A percentile compares a stretch with the other conserved stretches of the same genome.
Conservation (phyloP, 2,329 filamentous ascomycete species). For the Cladosporium velox region DNA sequence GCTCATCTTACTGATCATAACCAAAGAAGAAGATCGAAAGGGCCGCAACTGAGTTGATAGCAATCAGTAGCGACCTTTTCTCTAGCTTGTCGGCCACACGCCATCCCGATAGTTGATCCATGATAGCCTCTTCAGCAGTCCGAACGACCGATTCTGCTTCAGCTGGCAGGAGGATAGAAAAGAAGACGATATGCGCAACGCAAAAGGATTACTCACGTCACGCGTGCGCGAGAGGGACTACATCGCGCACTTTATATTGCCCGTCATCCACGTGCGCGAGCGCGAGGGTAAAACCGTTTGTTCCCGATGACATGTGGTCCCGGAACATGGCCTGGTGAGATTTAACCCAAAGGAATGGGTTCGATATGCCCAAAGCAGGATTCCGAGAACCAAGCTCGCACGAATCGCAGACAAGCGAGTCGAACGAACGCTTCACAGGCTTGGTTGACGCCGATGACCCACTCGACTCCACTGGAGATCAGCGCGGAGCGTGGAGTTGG, state of each 20-base stretch:
- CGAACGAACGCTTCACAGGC: background rate
- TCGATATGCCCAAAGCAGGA: slow-evolving; percentile 17
- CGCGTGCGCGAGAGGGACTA: slow-evolving; percentile 1
- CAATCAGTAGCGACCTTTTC: slow-evolving; percentile 60
- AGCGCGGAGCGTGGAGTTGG: slow-evolving; percentile 8
- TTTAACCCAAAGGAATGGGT: background rate
- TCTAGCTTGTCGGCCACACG: slow-evolving; percentile 43
- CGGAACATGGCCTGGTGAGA: background rate
- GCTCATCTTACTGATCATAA: slow-evolving; percentile 43
- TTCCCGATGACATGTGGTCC: slow-evolving; percentile 8
- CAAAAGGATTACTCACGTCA: background rate
- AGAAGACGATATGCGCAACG: background rate
- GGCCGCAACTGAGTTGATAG: slow-evolving; percentile 64
- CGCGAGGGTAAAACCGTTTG: slow-evolving; percentile 6
- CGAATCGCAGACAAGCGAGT: slow-evolving; percentile 17
- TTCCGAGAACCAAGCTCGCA: slow-evolving; percentile 9
- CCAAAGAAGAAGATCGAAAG: slow-evolving; percentile 70
- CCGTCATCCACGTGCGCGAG: background rate
- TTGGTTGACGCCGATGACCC: background rate
- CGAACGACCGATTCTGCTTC: background rate
- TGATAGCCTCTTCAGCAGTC: background rate
- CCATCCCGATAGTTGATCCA: slow-evolving; percentile 25
- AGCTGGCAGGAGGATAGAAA: background rate
- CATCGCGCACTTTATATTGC: background rate
- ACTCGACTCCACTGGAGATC: slow-evolving; percentile 8